Evolutionary conservation across 768 basidiomycete species (phyloP), one percentile per base, ranked within the genome.

Genomic region (Leucocoprinus sp.): DNA sequence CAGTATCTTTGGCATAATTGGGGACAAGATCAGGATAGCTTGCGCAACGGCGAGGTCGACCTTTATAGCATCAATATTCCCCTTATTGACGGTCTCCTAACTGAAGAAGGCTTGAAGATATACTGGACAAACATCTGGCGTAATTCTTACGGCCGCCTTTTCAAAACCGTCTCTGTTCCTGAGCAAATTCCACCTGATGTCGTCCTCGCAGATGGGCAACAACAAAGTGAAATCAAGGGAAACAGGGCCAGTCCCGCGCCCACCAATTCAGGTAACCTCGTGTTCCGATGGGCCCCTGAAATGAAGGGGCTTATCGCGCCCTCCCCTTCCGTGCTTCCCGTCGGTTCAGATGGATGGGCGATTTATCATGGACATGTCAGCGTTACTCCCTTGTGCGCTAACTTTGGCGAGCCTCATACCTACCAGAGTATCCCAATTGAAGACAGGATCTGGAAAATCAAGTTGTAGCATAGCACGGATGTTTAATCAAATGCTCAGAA

Each of bases 21-120:
- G 92, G 93, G 88, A 8, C 61, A 65, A 46, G 88, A 91, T 55
- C 64, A 69, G 2, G 67, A 60, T 21, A 81, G 79, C 15, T 56
- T 77, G 35, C 70, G 78, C 28, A 61, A 71, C 43, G 74, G 75
- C 37, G 81, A 85, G 57, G 78, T 92, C 24, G 88, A 89, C 59
- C 67, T 93, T 18, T 92, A 92, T 64, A 90, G 69, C 57, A 65
- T 97, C 55, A 97, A 97, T 62, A 76, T 97, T 37, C 92, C 93
- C 18, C 69, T 96, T 60, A 72, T 92, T 40, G 74, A 80, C 43
- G 72, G 66, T 21, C 72, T 87, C 22, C 62, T 85, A 37, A 63
- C 69, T 31, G 71, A 76, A 24, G 71, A 72, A 41, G 79, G 80
- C 6, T 61, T 91, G 44, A 75, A 76, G 52, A 72, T 89, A 43